phyloP scores from a whole-genome alignment of 179 eudicot genomes.

The Nepenthes alata region DNA sequence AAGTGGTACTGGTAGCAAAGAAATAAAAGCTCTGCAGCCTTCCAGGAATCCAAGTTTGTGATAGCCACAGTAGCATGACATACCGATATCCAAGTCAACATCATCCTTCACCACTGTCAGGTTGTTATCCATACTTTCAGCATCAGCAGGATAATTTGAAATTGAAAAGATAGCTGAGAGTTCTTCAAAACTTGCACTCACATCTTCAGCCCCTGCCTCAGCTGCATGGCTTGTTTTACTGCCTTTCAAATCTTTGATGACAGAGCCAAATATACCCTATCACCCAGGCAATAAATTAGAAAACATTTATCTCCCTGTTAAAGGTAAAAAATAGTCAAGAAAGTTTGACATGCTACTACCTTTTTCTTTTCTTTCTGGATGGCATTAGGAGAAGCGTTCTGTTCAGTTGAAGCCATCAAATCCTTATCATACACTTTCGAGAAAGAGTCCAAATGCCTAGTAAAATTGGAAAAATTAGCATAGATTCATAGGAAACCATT shows the following conservation, averaged over 20 bases:
- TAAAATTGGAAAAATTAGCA: neutral
- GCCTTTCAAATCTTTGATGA: conserved; percentile 53
- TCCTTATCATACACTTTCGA: conserved; percentile 48
- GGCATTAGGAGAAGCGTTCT: conserved; percentile 26
- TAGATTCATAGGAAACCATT: neutral
- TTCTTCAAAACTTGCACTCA: conserved; percentile 44
- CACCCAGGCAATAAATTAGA: neutral
- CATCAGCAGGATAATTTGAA: conserved; percentile 45
- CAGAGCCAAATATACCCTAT: conserved; percentile 76
- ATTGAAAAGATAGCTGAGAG: conserved; percentile 47
- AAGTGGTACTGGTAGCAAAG: too few species aligned
- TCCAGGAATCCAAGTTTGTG: too few species aligned
- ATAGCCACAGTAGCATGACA: neutral
- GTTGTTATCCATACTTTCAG: conserved; percentile 26
- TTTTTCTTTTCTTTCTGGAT: conserved; percentile 81
- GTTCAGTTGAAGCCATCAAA: conserved; percentile 29
- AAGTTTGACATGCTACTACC: conserved; percentile 20
- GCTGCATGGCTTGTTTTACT: conserved; percentile 35
- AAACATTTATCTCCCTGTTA: neutral
- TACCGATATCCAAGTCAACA: conserved; percentile 73
- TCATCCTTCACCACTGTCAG: conserved; percentile 23
- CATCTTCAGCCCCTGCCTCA: conserved; percentile 30
- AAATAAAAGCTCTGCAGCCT: too few species aligned
- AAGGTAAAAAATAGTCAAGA: neutral
- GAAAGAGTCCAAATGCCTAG: conserved; percentile 53